Conservation (phyloP, 2,329 filamentous ascomycete species). For the Pezicula carpinea region DNA sequence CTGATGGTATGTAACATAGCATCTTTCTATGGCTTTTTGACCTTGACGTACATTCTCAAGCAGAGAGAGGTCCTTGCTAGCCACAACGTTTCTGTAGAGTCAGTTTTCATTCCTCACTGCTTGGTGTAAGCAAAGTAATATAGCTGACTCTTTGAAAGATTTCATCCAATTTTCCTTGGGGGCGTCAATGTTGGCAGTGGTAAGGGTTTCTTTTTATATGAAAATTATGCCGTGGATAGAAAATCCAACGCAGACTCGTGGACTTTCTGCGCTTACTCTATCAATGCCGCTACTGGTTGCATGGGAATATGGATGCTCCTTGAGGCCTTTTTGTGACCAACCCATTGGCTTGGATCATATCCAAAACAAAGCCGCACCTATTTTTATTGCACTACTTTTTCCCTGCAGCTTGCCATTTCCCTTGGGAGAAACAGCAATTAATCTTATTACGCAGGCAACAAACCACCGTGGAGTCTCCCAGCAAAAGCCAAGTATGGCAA, state of each 20-base stretch:
- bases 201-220: conserved; percentile 25
- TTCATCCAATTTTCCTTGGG: conserved; percentile 68
- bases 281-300: no score
- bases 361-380: no score
- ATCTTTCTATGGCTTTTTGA: conserved; percentile 57
- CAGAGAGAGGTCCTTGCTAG: conserved; percentile 50
- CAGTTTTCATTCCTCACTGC: conserved; percentile 24
- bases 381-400: no score
- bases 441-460: conserved; percentile 50
- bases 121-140: no score
- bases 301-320: no score
- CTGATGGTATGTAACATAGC: conserved; percentile 38
- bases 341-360: not conserved
- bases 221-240: no score
- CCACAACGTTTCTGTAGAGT: conserved; percentile 64
- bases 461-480: conserved; percentile 67
- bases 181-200: conserved; percentile 58
- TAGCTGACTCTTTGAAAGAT: conserved; percentile 35
- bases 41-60: conserved; percentile 51
- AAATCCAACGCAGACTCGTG: no score
- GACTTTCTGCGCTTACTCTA: no score
- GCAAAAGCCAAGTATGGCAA: conserved; percentile 59
- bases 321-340: not conserved
- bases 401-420: no score
- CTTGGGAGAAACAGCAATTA: no score